Evolutionary conservation across 2,329 filamentous ascomycete species (phyloP).

Genomic region (Paracamarosporium sp.): DNA sequence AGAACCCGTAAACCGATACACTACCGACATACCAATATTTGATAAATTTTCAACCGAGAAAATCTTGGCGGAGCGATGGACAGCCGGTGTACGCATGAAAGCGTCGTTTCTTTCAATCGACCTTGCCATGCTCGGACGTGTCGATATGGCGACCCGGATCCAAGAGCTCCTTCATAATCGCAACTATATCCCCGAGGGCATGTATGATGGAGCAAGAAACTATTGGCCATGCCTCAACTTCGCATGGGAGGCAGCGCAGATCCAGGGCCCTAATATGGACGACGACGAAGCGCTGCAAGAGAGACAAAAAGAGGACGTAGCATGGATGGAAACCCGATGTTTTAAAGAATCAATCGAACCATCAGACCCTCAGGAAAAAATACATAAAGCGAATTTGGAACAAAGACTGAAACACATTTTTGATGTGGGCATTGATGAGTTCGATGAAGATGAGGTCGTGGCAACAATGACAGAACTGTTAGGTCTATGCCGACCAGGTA

Average conservation of each 20-base stretch:
- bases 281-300: neutral
- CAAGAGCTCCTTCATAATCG: neutral
- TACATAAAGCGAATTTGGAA: neutral
- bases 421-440: neutral
- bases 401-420: neutral
- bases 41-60: neutral
- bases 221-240: neutral
- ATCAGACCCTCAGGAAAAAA: neutral
- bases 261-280: neutral
- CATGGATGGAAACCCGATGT: neutral
- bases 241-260: conserved; percentile 1
- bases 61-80: neutral
- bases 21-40: neutral
- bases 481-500: neutral
- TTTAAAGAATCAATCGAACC: too few relatives aligned
- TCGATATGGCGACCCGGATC: neutral
- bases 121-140: conserved; percentile 1
- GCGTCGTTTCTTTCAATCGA: neutral
- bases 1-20: neutral
- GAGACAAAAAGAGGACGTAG: neutral
- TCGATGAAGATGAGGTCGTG: neutral
- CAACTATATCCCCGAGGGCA: conserved; percentile 1
- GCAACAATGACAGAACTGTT: neutral
- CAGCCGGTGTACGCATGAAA: neutral
- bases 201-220: conserved; percentile 1